Evolutionary conservation across 345 rosid genomes (phyloP), one percentile per base, ranked within the genome.

Genomic region (Diplotaxis tenuifolia): DNA sequence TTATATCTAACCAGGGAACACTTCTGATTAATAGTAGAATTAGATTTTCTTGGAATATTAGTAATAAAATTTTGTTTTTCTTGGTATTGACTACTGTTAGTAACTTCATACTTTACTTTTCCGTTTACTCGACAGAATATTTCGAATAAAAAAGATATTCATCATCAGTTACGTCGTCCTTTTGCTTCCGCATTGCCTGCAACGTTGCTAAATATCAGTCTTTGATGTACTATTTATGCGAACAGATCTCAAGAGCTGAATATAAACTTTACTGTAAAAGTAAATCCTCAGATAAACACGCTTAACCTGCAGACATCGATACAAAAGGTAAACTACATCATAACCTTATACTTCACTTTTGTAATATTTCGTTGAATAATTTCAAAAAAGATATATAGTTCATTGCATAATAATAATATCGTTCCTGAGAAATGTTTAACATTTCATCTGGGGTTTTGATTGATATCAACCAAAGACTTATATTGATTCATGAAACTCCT

Each of bases 31-130:
- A 62, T 16, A 10, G 47, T 11, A 10, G 20, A 61, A 36, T 9
- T 58, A 19, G 4, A 56, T 65, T 56, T 36, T 9, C 53, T 45
- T 21, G 31, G 10, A 21, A 47, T 53, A 36, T 6, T 27, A n/a
- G 6, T 38, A 20, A 34, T 2, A 38, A 8, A 8, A 16, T 23
- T n/a, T 45, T 11, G 15, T 52, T 63, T 45, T 42, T 9, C 15
- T n/a, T 66, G 25, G 34, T 38, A 36, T 58, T 29, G 71, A 70
- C 31, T 14, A 75, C 79, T 76, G 42, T 75, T 70, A 19, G n/a
- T n/a, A n/a, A n/a, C n/a, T n/a, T n/a, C n/a, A 28, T 65, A 57
- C 75, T 76, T 76, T 70, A 76, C 75, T 76, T 70, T 64, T 70
- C 71, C 75, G 63, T 63, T 62, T 53, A 70, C 63, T 54, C 57